phyloP scores from a whole-genome alignment of 305 asterid genomes.

The Rubia peregrina region DNA sequence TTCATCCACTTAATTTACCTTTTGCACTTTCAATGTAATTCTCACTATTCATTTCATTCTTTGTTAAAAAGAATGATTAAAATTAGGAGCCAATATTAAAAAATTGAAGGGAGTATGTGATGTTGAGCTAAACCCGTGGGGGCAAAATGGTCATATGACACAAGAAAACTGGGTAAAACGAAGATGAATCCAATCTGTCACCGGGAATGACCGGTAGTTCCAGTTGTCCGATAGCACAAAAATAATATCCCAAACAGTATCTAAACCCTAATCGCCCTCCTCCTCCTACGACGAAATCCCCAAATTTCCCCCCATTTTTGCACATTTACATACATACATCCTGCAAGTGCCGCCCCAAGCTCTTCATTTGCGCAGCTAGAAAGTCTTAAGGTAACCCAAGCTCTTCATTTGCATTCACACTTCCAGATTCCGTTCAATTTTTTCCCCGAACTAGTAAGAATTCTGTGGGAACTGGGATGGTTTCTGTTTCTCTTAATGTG shows the following conservation, averaged over 20 bases:
- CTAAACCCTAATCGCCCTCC: constrained; percentile 15
- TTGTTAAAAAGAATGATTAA: no score
- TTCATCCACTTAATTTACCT: no score
- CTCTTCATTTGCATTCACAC: background rate
- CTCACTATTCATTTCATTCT: no score
- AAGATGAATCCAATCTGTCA: background rate
- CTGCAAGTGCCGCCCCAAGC: background rate
- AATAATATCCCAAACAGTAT: constrained; percentile 6
- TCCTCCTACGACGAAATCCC: background rate
- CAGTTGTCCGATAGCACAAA: background rate
- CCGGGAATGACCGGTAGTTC: constrained; percentile 1
- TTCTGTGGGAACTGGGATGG: background rate
- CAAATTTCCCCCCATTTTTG: background rate
- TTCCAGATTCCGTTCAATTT: background rate
- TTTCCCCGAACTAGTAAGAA: background rate
- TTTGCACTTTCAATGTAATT: no score
- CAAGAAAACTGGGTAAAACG: background rate
- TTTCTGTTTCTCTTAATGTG: constrained; percentile 8
- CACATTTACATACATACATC: background rate
- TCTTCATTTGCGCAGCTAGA: background rate
- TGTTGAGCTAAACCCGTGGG: background rate
- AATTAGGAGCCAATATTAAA: no score
- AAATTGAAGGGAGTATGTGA: background rate
- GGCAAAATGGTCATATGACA: constrained; percentile 12
- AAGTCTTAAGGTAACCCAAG: constrained; percentile 1